Conservation (phyloP, 805 yeast species). For the Tetrapisispora iriomotensis region DNA sequence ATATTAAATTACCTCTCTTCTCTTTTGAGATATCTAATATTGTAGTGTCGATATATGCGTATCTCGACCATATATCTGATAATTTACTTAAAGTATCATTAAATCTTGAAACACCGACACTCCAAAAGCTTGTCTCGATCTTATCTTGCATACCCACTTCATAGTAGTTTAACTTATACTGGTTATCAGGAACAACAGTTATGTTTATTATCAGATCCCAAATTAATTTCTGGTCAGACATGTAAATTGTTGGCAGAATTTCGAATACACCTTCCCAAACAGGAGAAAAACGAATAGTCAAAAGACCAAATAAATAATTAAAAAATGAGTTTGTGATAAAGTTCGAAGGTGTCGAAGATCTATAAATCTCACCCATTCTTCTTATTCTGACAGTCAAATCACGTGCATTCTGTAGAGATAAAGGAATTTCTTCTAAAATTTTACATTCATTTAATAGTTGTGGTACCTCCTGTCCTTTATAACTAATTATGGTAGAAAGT, state of each 20-base stretch:
- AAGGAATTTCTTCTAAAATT: slow-evolving; percentile 63
- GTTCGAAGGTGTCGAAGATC: slow-evolving; percentile 19
- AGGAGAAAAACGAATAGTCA: slow-evolving; percentile 72
- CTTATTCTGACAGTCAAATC: slow-evolving; percentile 65
- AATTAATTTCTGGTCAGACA: slow-evolving; percentile 34
- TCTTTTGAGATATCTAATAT: slow-evolving; percentile 31
- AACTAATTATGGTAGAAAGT: slow-evolving; percentile 25
- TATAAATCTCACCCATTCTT: slow-evolving; percentile 39
- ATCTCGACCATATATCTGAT: slow-evolving; percentile 26
- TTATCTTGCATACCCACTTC: slow-evolving; percentile 9
- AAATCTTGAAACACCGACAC: slow-evolving; percentile 38
- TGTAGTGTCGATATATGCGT: slow-evolving; percentile 28
- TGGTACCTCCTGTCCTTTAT: slow-evolving; percentile 28
- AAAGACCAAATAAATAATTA: slow-evolving; percentile 54
- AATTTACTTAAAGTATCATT: slow-evolving; percentile 31
- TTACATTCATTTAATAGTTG: slow-evolving; percentile 40
- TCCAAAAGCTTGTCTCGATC: slow-evolving; percentile 26
- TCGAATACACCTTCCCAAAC: slow-evolving; percentile 72
- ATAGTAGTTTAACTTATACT: slow-evolving; percentile 13
- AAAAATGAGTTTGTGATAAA: slow-evolving; percentile 22
- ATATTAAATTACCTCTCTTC: slow-evolving; percentile 30
- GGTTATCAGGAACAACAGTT: slow-evolving; percentile 17
- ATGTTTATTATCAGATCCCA: slow-evolving; percentile 47
- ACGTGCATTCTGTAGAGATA: slow-evolving; percentile 59
- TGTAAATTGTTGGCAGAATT: slow-evolving; percentile 39